These are phyloP conservation scores for Medicago ruthenica DNA, from an alignment of 306 rosid species.

Conservation along the genomic window DNA sequence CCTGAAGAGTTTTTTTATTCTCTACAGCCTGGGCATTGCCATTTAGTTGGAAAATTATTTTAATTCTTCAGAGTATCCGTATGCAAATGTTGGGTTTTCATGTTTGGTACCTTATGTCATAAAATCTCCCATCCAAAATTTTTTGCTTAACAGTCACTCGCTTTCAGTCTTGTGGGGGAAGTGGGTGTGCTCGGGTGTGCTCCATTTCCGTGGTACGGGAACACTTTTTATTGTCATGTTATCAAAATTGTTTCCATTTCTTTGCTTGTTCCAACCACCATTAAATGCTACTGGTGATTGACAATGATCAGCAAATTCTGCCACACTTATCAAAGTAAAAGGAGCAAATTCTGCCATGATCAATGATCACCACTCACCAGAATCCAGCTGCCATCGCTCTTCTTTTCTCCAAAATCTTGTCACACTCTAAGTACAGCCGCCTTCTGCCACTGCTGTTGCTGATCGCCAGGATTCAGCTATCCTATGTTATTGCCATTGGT, in stretches of 20 bases:
- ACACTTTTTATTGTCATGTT: slow-evolving; percentile 19
- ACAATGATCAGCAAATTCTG: neutral
- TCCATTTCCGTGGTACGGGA: neutral
- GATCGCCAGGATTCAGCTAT: slow-evolving; percentile 2
- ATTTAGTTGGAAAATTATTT: neutral
- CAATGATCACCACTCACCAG: neutral
- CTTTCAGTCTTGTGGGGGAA: slow-evolving; percentile 10
- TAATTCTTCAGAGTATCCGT: neutral
- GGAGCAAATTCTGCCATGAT: neutral
- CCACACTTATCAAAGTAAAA: neutral
- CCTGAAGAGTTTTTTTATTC: neutral
- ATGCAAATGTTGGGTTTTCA: neutral
- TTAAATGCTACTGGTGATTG: neutral
- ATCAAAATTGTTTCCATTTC: neutral
- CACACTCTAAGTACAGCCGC: neutral
- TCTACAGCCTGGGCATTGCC: neutral
- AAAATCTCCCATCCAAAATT: slow-evolving; percentile 13
- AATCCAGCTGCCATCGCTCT: neutral
- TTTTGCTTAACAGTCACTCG: neutral
- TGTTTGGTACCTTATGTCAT: neutral
- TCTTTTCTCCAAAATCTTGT: neutral
- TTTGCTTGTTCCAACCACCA: neutral
- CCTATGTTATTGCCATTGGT: neutral
- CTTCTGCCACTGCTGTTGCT: neutral
- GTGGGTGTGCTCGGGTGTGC: slow-evolving; percentile 2